phyloP scores from a whole-genome alignment of 192 early-diverging fungal species.

The Podila clonocystis region DNA sequence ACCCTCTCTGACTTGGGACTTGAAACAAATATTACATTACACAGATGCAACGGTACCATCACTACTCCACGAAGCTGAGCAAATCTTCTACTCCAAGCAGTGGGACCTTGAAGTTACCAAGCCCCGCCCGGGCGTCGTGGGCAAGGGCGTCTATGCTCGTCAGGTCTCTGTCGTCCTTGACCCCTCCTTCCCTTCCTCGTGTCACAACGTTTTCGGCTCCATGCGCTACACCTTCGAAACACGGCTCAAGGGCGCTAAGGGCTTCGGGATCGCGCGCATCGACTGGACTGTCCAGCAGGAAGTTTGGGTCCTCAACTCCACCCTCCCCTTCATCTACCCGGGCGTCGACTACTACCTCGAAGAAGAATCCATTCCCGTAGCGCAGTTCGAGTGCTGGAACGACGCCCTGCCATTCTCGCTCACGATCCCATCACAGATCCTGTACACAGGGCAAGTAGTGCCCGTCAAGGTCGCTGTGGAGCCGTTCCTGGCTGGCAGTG shows the following conservation, averaged over 20 bases:
- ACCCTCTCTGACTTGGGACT: neutral
- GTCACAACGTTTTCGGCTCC: slow-evolving; percentile 10
- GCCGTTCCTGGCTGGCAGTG: neutral
- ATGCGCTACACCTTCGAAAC: slow-evolving; percentile 32
- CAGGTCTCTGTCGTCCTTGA: slow-evolving; percentile 17
- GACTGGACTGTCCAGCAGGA: slow-evolving; percentile 22
- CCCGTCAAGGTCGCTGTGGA: slow-evolving; percentile 9
- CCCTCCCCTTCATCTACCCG: slow-evolving; percentile 8
- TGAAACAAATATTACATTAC: neutral
- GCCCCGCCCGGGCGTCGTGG: slow-evolving; percentile 16
- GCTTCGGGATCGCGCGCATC: slow-evolving; percentile 3
- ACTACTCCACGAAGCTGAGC: slow-evolving; percentile 5
- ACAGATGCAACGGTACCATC: slow-evolving; percentile 5
- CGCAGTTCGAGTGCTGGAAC: neutral
- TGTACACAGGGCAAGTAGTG: slow-evolving; percentile 13
- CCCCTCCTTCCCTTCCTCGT: slow-evolving; percentile 16
- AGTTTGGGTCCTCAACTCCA: slow-evolving; percentile 33
- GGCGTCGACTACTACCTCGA: neutral
- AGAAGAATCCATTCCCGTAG: neutral
- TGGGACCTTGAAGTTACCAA: slow-evolving; percentile 20
- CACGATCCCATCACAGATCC: slow-evolving; percentile 4
- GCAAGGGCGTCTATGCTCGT: slow-evolving; percentile 20
- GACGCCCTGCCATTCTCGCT: slow-evolving; percentile 3
- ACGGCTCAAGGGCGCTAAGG: slow-evolving; percentile 26
- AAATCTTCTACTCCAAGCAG: slow-evolving; percentile 15